phyloP scores from a whole-genome alignment of 495 filamentous ascomycete genomes.

The Trichoderma orchidacearum region DNA sequence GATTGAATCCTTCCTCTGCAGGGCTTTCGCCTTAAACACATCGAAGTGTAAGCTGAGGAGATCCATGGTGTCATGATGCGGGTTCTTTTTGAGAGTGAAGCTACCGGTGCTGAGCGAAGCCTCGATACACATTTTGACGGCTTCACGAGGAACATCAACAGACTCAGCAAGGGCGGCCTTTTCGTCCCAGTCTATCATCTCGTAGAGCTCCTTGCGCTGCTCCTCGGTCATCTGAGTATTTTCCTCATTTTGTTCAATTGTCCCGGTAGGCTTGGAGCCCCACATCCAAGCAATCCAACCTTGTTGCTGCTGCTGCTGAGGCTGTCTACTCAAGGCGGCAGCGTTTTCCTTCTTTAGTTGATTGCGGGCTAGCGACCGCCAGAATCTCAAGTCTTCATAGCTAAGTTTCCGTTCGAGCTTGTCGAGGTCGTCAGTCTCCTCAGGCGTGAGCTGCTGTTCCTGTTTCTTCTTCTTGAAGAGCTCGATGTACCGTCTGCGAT shows the following conservation, averaged over 20 bases:
- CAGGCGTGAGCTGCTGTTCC: conserved; percentile 52
- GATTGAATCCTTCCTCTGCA: conserved; percentile 82
- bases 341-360: conserved; percentile 91
- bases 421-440: conserved; percentile 59
- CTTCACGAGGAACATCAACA: conserved; percentile 79
- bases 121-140: conserved; percentile 82
- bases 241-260: conserved; percentile 38
- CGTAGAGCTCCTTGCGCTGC: conserved; percentile 91
- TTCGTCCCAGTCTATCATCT: conserved; percentile 96
- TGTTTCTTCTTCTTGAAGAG: conserved; percentile 89
- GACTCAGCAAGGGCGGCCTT: conserved; percentile 78
- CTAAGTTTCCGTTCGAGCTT: conserved; percentile 73
- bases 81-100: conserved; percentile 81
- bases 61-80: conserved; percentile 64
- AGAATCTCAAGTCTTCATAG: conserved; percentile 95
- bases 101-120: conserved; percentile 81
- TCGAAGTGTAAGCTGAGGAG: conserved; percentile 87
- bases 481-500: conserved; percentile 77
- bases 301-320: conserved; percentile 43
- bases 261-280: conserved; percentile 56
- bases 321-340: conserved; percentile 44
- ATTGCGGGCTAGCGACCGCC: conserved; percentile 86
- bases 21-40: conserved; percentile 72
- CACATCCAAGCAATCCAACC: conserved; percentile 84
- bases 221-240: conserved; percentile 80